These are phyloP conservation scores for Gracilaria domingensis DNA, from an alignment of 23 red algal genomes.

Conservation along the genomic window DNA sequence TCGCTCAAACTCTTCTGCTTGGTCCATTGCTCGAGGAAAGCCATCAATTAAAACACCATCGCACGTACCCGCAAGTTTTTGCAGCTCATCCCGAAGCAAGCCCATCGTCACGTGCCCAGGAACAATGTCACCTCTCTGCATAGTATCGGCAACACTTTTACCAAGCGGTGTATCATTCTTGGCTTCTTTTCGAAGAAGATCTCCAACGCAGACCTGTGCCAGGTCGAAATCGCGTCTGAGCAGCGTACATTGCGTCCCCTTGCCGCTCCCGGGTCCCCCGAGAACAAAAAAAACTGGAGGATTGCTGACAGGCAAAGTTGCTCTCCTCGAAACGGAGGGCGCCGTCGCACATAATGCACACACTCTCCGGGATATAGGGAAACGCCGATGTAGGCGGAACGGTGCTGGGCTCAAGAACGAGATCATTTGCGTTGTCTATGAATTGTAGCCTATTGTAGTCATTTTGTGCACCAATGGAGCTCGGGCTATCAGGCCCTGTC, in stretches of 20 bases:
- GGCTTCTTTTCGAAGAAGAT: constrained; percentile 80
- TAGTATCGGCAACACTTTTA: constrained; percentile 63
- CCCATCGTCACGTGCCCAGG: constrained; percentile 86
- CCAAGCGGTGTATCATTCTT: constrained; percentile 50
- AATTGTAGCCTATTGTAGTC: background rate
- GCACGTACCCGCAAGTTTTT: constrained; percentile 15
- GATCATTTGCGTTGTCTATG: background rate
- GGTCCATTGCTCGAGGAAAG: constrained; percentile 92
- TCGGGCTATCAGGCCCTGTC: too few relatives aligned
- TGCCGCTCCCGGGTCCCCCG: constrained; percentile 91
- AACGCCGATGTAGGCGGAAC: constrained; percentile 14
- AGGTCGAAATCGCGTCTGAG: constrained; percentile 79
- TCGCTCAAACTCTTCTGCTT: constrained; percentile 86
- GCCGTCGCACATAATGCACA: constrained; percentile 3
- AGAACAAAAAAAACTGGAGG: constrained; percentile 85
- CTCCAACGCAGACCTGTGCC: constrained; percentile 79
- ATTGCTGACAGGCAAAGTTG: background rate
- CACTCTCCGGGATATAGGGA: background rate
- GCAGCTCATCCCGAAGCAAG: constrained; percentile 70
- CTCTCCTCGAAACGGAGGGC: background rate
- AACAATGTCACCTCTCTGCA: constrained; percentile 91
- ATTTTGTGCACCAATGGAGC: background rate
- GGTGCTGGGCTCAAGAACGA: background rate
- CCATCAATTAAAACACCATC: constrained; percentile 91
- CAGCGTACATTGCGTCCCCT: constrained; percentile 87